Evolutionary conservation across 768 basidiomycete species (phyloP), one percentile per base, ranked within the genome.

Genomic region (Ephemerocybe angulata): DNA sequence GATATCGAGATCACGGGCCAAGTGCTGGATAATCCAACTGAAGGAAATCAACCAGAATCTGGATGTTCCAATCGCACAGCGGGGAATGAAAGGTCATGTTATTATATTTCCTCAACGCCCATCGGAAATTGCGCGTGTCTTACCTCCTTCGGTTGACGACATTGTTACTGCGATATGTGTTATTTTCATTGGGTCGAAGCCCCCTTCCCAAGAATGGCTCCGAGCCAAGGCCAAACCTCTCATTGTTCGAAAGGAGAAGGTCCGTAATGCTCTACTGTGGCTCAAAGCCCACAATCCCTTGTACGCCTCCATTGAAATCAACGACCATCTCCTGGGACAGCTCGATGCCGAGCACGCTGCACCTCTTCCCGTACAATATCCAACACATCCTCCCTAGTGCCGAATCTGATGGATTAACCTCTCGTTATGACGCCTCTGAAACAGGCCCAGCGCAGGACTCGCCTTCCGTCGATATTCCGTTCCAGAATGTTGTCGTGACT

Each of bases 61-160:
- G 27, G 19, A 33, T 1, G 28, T 30, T 13, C 58, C 66, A 3
- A 53, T 53, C 28, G 25, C 43, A 0, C 74, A 78, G 52, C 48
- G 69, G 3, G 75, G 67, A 0, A 15, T 76, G 8, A 61, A 62
- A 50, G 78, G 78, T 0, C 68, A 77, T 58, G 61, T 74, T 7
- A 73, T 79, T 21, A 65, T 76, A 2, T 74, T 70, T 62, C 76
- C 74, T 3, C 75, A 77, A 53, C 40, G 59, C 5, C 68, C 72
- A 3, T 61, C 63, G 1, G 42, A 46, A 1, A 49, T 76, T 5
- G 64, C 66, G 0, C 28, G 30, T 0, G 10, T 73, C 0, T 54
- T 79, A 2, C 78, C 76, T 0, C 76, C 72, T 0, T 44, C 67
- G 3, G 37, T 77, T 1, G 64, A 68, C 11, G 73, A 76, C 0